Percentiles rank a stretch among this genome's conserved stretches.
Conservation (phyloP, 768 basidiomycete genomes). For the Russula sp. region DNA sequence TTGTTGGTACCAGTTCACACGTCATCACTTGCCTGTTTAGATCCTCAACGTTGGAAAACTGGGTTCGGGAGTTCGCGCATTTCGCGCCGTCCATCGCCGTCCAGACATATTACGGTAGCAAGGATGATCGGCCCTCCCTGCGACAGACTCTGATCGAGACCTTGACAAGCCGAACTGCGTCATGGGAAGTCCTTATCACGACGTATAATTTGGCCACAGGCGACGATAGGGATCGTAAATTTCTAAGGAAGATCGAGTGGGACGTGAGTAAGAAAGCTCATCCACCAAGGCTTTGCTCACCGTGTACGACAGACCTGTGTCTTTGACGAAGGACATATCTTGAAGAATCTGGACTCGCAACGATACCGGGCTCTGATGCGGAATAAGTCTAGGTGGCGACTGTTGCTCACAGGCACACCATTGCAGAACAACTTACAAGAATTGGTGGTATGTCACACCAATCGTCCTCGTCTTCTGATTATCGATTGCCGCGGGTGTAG, state of each 20-base stretch:
- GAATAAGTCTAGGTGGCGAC: conserved; percentile 81
- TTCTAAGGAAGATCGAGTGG: conserved; percentile 88
- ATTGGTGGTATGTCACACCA: conserved; percentile 60
- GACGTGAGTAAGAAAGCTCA: conserved; percentile 55
- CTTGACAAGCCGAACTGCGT: conserved; percentile 43
- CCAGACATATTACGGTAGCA: conserved; percentile 90
- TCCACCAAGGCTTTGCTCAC: background rate
- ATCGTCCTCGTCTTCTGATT: background rate
- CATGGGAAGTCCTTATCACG: conserved; percentile 92
- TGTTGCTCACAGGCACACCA: conserved; percentile 93
- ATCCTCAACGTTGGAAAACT: conserved; percentile 95
- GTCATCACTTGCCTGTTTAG: conserved; percentile 34
- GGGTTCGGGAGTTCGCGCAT: conserved; percentile 92
- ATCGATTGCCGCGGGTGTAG: conserved; percentile 36
- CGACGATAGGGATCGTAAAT: conserved; percentile 81
- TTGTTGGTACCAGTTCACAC: background rate
- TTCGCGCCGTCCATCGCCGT: conserved; percentile 85
- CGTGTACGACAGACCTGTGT: conserved; percentile 63
- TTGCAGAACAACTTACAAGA: conserved; percentile 90
- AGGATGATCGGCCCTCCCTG: conserved; percentile 73
- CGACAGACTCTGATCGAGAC: conserved; percentile 67
- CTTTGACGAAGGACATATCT: conserved; percentile 94
- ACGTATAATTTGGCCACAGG: conserved; percentile 95
- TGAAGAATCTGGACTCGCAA: conserved; percentile 98
- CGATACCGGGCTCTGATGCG: conserved; percentile 86